Evolutionary conservation across 441 rosid genomes (phyloP), one percentile per base, ranked within the genome.

Genomic region (Corymbia citriodora): DNA sequence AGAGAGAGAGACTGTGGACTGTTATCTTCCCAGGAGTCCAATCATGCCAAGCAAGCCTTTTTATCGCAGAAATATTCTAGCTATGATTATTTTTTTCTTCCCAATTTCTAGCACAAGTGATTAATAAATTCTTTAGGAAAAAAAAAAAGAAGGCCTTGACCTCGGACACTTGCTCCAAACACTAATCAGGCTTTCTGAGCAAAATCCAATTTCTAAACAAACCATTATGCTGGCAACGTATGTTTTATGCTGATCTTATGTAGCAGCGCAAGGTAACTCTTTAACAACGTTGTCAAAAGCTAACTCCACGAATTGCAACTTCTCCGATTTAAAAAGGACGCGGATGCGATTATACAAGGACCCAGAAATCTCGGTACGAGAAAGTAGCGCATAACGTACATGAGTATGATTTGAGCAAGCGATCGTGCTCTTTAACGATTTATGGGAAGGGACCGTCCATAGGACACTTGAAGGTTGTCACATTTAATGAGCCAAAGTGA

Each of bases 321-420:
- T 68, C 31, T 17, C 5, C 13, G 0, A 17, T 33, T 13, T 1
- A 29, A 3, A 63, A 63, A 29, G 8, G 18, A 63, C 5, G 33
- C 36, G 10, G 1, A 29, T 29, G 36, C 1, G 18, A 63, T 29
- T 63, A 29, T 6, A 29, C 17, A 6, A 61, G 16, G 9, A 17
- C 4, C 7, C 23, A 3, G 7, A 10, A 68, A 68, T 1, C 45
- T n/a, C 0, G 3, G 3, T 33, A 4, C 11, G 1, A 16, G 0
- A 68, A 31, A 68, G 21, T 31, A 68, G 40, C 40, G 9, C 6
- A 33, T n/a, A 5, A 3, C 16, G 74, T n/a, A 10, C 74, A 70
- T 18, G 81, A 70, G 81, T 70, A 18, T 70, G n/a, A 21, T 40
- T 40, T 25, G 23, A 74, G 85, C 17, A 74, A 74, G 14, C 27